phyloP scores from a whole-genome alignment of 768 basidiomycete species.

The Galerina sulciceps region DNA sequence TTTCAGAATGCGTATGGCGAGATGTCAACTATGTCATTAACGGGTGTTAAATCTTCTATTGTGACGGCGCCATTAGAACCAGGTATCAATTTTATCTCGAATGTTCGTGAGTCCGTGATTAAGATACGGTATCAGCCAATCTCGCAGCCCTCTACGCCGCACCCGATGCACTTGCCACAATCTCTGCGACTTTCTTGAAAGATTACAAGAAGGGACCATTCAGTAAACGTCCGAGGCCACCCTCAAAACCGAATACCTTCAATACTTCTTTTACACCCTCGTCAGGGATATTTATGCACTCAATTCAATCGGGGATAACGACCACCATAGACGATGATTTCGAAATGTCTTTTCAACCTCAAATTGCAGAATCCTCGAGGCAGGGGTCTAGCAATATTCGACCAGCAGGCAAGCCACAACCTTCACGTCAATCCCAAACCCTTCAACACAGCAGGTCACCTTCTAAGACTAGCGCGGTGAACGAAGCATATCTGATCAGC shows the following conservation, averaged over 20 bases:
- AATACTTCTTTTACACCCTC: slow-evolving; percentile 9
- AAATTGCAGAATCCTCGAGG: slow-evolving; percentile 7
- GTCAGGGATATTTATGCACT: slow-evolving; percentile 4
- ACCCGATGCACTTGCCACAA: slow-evolving; percentile 24
- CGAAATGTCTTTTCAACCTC: neutral
- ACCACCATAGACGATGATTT: neutral
- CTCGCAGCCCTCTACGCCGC: slow-evolving; percentile 20
- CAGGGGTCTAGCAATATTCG: neutral
- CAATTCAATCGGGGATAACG: neutral
- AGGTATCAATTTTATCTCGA: neutral
- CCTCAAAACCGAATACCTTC: slow-evolving; percentile 8
- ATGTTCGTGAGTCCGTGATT: neutral
- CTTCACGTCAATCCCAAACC: slow-evolving; percentile 6
- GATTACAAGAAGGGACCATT: slow-evolving; percentile 27
- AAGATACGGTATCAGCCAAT: neutral
- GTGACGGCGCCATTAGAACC: slow-evolving; percentile 9
- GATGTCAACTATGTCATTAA: slow-evolving; percentile 20
- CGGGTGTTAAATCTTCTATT: slow-evolving; percentile 17
- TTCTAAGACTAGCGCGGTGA: neutral
- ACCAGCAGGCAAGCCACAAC: neutral
- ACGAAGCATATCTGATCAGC: neutral
- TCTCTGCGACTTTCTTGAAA: slow-evolving; percentile 25
- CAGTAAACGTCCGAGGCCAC: slow-evolving; percentile 15
- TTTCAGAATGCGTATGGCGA: slow-evolving; percentile 16
- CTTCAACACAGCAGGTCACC: slow-evolving; percentile 1